Percentiles rank a stretch among this genome's conserved stretches.
Evolutionary conservation across 2,329 filamentous ascomycete species (phyloP).

Genomic region (Pseudocercospora eumusae): DNA sequence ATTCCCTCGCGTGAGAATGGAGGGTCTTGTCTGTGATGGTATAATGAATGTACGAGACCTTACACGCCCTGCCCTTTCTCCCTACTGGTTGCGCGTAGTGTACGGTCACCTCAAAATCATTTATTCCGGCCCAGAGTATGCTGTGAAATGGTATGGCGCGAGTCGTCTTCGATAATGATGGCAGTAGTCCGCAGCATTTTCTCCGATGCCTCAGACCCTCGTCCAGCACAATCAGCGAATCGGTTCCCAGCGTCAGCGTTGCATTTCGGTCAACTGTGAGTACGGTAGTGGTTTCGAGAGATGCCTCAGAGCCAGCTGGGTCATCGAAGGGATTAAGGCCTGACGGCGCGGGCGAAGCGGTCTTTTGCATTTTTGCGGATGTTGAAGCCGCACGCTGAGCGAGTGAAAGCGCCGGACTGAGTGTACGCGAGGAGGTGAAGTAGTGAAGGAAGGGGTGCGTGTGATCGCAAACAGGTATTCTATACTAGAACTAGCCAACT

Average conservation of each 20-base stretch:
- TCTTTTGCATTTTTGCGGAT: slow-evolving; percentile 12
- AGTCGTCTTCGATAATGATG: slow-evolving; percentile 49
- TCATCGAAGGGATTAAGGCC: slow-evolving; percentile 36
- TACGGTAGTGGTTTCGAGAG: slow-evolving; percentile 19
- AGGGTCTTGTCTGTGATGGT: slow-evolving; percentile 55
- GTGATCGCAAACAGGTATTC: slow-evolving; percentile 7
- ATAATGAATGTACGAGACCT: slow-evolving; percentile 64
- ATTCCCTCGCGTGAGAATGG: slow-evolving; percentile 56
- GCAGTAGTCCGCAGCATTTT: slow-evolving; percentile 60
- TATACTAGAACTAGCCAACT: not conserved
- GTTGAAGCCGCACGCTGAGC: slow-evolving; percentile 25
- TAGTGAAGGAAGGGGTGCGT: not conserved
- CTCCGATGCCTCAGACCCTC: slow-evolving; percentile 54
- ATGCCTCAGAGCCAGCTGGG: slow-evolving; percentile 31
- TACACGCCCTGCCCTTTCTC: slow-evolving; percentile 58
- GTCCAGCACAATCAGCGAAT: slow-evolving; percentile 63
- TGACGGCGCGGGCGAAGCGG: slow-evolving; percentile 1
- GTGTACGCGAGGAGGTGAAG: not conserved
- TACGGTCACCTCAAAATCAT: slow-evolving; percentile 64
- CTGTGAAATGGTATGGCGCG: slow-evolving; percentile 75
- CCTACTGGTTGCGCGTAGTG: slow-evolving; percentile 67
- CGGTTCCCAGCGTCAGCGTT: slow-evolving; percentile 61
- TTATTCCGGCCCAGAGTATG: slow-evolving; percentile 75
- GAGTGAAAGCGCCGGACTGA: slow-evolving; percentile 34
- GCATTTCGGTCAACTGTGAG: slow-evolving; percentile 57